These are phyloP conservation scores for Eutypella sp. DNA, from an alignment of 2,329 filamentous ascomycete genomes.

Conservation along the genomic window DNA sequence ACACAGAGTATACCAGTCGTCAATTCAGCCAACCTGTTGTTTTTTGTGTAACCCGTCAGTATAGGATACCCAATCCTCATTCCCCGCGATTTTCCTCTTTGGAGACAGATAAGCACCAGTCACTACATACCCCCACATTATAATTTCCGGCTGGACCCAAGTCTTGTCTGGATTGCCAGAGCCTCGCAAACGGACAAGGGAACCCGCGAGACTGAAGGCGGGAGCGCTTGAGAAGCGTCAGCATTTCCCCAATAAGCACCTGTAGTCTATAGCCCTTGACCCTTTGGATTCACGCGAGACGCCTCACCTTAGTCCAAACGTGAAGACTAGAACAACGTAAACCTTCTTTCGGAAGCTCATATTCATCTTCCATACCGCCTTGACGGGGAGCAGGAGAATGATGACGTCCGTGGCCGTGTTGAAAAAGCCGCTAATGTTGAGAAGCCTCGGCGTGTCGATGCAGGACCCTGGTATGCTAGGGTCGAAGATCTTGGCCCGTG, in stretches of 20 bases:
- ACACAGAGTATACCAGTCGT: slow-evolving; percentile 12
- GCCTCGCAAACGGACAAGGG: slow-evolving; percentile 6
- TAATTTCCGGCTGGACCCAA: slow-evolving; percentile 11
- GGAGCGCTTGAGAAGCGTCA: slow-evolving; percentile 7
- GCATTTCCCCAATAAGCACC: not conserved
- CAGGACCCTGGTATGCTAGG: slow-evolving; percentile 9
- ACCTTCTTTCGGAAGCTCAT: slow-evolving; percentile 9
- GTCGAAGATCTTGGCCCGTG: slow-evolving; percentile 12
- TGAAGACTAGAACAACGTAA: slow-evolving; percentile 13
- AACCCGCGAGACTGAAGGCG: slow-evolving; percentile 4
- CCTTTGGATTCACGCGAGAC: too few relatives aligned
- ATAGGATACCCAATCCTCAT: not conserved
- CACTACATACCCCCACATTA: slow-evolving; percentile 11
- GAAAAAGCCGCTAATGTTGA: slow-evolving; percentile 15
- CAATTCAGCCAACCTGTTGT: slow-evolving; percentile 8
- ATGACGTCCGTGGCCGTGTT: slow-evolving; percentile 16
- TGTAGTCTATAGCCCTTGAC: not conserved
- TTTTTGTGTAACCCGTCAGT: not conserved
- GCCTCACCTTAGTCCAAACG: slow-evolving; percentile 12
- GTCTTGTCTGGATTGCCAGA: slow-evolving; percentile 7
- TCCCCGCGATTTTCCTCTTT: not conserved
- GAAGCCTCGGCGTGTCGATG: slow-evolving; percentile 4
- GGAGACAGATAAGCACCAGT: not conserved
- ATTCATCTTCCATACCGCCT: slow-evolving; percentile 11
- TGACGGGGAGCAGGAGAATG: slow-evolving; percentile 14